Conservation (phyloP, 805 yeast species). For the Huiozyma naganishii region DNA sequence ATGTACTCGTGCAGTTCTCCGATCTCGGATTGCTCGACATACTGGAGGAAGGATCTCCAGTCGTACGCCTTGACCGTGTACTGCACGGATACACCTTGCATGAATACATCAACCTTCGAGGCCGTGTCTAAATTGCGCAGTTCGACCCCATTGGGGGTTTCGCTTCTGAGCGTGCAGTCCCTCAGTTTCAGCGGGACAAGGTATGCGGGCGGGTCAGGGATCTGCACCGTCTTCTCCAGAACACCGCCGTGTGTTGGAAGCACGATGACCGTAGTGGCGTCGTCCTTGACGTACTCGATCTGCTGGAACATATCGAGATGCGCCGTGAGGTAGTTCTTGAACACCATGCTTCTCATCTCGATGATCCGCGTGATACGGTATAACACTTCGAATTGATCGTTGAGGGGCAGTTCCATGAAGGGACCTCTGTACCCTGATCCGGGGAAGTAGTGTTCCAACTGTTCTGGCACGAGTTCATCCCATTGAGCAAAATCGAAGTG, state of each 20-base stretch:
- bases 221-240: slow-evolving; percentile 8
- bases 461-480: slow-evolving; percentile 18
- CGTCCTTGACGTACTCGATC: slow-evolving; percentile 12
- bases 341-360: slow-evolving; percentile 21
- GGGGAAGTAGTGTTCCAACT: slow-evolving; percentile 4
- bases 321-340: slow-evolving; percentile 21
- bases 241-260: slow-evolving; percentile 20
- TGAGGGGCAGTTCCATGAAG: slow-evolving; percentile 9
- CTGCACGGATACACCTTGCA: slow-evolving; percentile 13
- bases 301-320: slow-evolving; percentile 21
- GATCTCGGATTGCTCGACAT: slow-evolving; percentile 5
- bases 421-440: background rate
- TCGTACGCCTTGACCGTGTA: slow-evolving; percentile 17
- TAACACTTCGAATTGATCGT: slow-evolving; percentile 19
- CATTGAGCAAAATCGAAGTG: slow-evolving; percentile 15
- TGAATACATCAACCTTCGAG: slow-evolving; percentile 22
- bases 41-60: slow-evolving; percentile 19
- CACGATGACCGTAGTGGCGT: slow-evolving; percentile 11
- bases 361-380: slow-evolving; percentile 21
- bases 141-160: slow-evolving; percentile 8
- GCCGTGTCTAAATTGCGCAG: slow-evolving; percentile 23
- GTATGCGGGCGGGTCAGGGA: background rate
- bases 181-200: slow-evolving; percentile 19
- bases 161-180: slow-evolving; percentile 21
- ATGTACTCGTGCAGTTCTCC: slow-evolving; percentile 1